These are phyloP conservation scores for Aspergillus bridgeri DNA, from an alignment of 495 filamentous ascomycete species.

Conservation along the genomic window DNA sequence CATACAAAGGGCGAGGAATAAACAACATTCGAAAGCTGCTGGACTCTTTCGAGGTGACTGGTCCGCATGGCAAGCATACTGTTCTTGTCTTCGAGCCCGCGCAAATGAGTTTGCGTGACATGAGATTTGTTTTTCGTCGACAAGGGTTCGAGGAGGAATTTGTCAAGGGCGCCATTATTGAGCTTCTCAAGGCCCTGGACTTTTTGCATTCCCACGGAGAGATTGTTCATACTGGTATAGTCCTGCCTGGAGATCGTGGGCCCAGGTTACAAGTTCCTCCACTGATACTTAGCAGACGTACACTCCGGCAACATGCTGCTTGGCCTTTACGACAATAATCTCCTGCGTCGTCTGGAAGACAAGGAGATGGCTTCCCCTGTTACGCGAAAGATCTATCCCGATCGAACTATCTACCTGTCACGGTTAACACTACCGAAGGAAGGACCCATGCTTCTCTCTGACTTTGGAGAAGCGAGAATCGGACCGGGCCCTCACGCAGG, in stretches of 20 bases:
- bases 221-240: slow-evolving; percentile 45
- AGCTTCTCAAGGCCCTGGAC: slow-evolving; percentile 33
- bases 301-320: slow-evolving; percentile 29
- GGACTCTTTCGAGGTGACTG: slow-evolving; percentile 38
- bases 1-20: slow-evolving; percentile 21
- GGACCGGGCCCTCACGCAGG: slow-evolving; percentile 23
- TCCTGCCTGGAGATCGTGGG: slow-evolving; percentile 1
- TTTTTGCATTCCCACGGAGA: slow-evolving; percentile 39
- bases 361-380: slow-evolving; percentile 27
- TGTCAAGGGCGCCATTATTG: slow-evolving; percentile 17
- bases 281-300: slow-evolving; percentile 30
- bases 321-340: slow-evolving; percentile 19
- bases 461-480: slow-evolving; percentile 33
- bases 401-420: slow-evolving; percentile 33
- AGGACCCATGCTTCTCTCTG: slow-evolving; percentile 24
- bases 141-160: slow-evolving; percentile 20
- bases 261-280: slow-evolving; percentile 16
- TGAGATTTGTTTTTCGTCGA: slow-evolving; percentile 15
- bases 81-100: slow-evolving; percentile 44
- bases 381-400: slow-evolving; percentile 32
- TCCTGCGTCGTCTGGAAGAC: slow-evolving; percentile 17
- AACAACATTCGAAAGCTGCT: slow-evolving; percentile 22
- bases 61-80: slow-evolving; percentile 40
- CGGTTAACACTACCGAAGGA: slow-evolving; percentile 13
- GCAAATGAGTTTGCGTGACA: slow-evolving; percentile 31